Evolutionary conservation across 2,329 filamentous ascomycete species (phyloP), one percentile per base, ranked within the genome.

Genomic region (Penicillium sp.): DNA sequence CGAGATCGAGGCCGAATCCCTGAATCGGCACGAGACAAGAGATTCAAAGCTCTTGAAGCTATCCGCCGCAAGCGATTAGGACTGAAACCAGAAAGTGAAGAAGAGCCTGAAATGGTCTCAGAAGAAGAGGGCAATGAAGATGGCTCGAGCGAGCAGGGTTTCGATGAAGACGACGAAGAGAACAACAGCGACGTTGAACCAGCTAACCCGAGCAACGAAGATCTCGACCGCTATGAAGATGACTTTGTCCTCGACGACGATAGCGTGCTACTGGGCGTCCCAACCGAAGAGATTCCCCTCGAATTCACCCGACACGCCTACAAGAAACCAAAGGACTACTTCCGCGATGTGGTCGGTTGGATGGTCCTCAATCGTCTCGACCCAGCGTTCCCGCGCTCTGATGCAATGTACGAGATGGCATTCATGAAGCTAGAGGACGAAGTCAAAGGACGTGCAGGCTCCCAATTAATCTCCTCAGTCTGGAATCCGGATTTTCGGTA

Each of bases 331-430:
- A 86, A 85, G 60, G 85, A 90, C 37, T 84, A 92, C 48, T 93
- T 93, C 75, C 83, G 82, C 46, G 85, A 87, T 63, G 87, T 85
- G 0, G 79, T 93, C 2, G 88, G 91, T 68, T 93, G 89, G 89
- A 87, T 92, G 74, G 86, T 93, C 2, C 88, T 91, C 65, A 89
- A 89, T 67, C 87, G 88, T 63, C 80, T 94, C 49, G 88, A 92
- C 61, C 89, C 89, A 0, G 84, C 79, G 0, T 92, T 92, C 64
- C 75, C 82, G 11, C 80, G 81, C 18, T 75, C 82, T 5, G 84
- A 89, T 56, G 78, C 82, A 7, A 75, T 91, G 12, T 94, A 91
- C 70, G 66, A 74, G 12, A 78, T 89, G 25, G 85, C 89, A 0
- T 92, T 91, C 77, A 75, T 76, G 47, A 90, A 90, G 66, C 77